Conservation (phyloP, 768 basidiomycete genomes). For the Calvatia gigantea region DNA sequence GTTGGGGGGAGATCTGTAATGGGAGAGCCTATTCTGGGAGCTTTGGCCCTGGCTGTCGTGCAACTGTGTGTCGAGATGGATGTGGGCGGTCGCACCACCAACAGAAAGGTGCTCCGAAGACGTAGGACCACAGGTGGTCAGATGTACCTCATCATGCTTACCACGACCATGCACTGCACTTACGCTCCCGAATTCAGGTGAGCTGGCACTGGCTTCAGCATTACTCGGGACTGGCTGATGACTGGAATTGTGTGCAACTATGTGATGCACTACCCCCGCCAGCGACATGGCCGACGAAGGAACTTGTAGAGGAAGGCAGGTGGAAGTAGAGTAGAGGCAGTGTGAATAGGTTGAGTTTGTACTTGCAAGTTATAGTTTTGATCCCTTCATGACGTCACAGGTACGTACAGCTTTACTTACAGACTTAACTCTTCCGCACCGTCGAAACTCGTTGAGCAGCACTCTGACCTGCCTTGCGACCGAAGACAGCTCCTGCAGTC, state of each 20-base stretch:
- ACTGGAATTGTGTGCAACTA: background rate
- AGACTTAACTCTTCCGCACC: slow-evolving; percentile 12
- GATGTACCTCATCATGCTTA: background rate
- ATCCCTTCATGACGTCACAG: slow-evolving; percentile 11
- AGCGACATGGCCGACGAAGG: slow-evolving; percentile 22
- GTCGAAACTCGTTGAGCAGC: slow-evolving; percentile 29
- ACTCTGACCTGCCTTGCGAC: slow-evolving; percentile 47
- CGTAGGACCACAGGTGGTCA: background rate
- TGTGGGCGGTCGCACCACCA: background rate
- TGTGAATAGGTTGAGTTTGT: background rate
- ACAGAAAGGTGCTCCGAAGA: background rate
- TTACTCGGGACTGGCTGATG: background rate
- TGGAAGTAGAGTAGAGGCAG: background rate
- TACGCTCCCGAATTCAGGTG: background rate
- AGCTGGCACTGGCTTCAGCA: background rate
- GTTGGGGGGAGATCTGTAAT: slow-evolving; percentile 28
- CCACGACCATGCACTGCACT: background rate
- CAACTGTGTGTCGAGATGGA: background rate
- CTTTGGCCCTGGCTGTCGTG: background rate
- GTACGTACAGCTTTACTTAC: slow-evolving; percentile 10
- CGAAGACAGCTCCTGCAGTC: slow-evolving; percentile 65
- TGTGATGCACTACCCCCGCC: slow-evolving; percentile 20
- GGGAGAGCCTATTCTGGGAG: slow-evolving; percentile 16
- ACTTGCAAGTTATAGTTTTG: background rate
- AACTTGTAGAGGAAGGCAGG: background rate